These are phyloP conservation scores for Aspergillus carlsbadensis DNA, from an alignment of 495 filamentous ascomycete genomes.

Conservation along the genomic window DNA sequence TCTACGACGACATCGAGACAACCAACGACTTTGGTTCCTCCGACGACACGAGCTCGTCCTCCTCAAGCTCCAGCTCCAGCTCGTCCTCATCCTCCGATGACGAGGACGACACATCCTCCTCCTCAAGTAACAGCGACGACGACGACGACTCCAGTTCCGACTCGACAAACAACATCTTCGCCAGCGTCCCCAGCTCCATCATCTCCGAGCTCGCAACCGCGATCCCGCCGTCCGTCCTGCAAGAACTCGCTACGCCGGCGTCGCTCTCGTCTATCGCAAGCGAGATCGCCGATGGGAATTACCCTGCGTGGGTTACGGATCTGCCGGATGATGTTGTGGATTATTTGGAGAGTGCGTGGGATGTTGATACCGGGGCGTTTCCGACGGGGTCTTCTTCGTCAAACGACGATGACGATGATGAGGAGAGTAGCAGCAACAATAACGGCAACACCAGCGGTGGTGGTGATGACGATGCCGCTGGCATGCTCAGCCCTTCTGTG, in stretches of 20 bases:
- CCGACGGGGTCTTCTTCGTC: background rate
- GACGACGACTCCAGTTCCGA: background rate
- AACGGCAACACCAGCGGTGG: background rate
- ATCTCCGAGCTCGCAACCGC: background rate
- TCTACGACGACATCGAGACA: background rate
- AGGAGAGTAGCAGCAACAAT: too few relatives aligned
- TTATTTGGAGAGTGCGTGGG: background rate
- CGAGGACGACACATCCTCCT: background rate
- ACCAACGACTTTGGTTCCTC: background rate
- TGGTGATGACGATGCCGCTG: background rate
- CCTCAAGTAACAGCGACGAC: background rate
- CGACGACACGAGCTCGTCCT: background rate
- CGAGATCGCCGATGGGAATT: background rate
- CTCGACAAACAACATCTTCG: background rate
- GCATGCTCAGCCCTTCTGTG: background rate
- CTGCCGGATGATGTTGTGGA: background rate
- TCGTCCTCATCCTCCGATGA: background rate
- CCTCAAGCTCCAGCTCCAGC: background rate
- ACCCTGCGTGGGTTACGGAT: background rate
- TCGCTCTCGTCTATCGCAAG: background rate
- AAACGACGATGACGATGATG: too few relatives aligned
- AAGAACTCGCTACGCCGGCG: background rate
- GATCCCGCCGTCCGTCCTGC: background rate
- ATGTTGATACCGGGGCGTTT: background rate
- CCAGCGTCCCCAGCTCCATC: constrained; percentile 2